phyloP scores from a whole-genome alignment of 441 rosid species.

The Syzygium syzygioides region DNA sequence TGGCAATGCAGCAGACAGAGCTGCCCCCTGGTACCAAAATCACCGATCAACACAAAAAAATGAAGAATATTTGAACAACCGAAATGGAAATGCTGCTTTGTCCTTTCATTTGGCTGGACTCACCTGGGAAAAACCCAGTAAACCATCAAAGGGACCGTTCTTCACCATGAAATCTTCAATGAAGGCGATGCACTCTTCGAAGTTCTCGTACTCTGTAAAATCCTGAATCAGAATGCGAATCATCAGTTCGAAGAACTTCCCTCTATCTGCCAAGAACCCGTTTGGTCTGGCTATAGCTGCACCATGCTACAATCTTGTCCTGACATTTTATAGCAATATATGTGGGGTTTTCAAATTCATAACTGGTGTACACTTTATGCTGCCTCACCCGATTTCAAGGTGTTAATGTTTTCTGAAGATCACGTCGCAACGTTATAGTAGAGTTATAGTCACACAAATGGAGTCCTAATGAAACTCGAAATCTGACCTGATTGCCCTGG shows the following conservation, averaged over 20 bases:
- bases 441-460: not conserved
- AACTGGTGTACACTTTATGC: no score
- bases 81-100: not conserved
- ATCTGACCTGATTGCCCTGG: constrained; percentile 27
- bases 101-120: not conserved
- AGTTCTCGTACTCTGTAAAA: constrained; percentile 34
- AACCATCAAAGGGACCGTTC: constrained; percentile 70
- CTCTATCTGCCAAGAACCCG: not conserved
- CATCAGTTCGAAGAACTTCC: not conserved
- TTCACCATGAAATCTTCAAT: constrained; percentile 59
- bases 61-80: not conserved
- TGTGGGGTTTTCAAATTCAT: no score
- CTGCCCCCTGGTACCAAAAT: constrained; percentile 40
- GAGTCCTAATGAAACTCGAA: not conserved
- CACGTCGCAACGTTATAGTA: not conserved
- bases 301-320: not conserved
- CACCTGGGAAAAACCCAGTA: constrained; percentile 80
- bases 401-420: not conserved
- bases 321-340: no score
- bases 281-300: not conserved
- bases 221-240: constrained; percentile 21
- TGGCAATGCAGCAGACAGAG: constrained; percentile 47
- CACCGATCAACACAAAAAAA: not conserved
- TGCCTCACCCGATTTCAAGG: no score
- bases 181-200: constrained; percentile 48